Conservation (phyloP, 148 eudicot species). For the Chenopodium formosanum region DNA sequence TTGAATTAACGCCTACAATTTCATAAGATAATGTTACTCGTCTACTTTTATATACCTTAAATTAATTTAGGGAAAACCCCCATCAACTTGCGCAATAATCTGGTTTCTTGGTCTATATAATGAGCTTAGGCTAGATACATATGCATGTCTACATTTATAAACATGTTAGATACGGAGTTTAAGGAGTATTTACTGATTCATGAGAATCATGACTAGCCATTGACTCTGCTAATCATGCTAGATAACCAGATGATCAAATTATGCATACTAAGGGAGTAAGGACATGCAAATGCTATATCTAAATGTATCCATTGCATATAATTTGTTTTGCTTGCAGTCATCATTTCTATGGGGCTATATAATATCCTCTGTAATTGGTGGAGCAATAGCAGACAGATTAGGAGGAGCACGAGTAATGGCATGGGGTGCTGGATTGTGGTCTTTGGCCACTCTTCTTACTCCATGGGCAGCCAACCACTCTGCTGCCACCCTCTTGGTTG, state of each 20-base stretch:
- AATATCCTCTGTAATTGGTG: conserved; percentile 82
- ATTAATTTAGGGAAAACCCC: too few relatives aligned
- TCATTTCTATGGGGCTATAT: conserved; percentile 98
- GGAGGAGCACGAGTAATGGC: conserved; percentile 85
- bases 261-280: neutral
- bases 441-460: conserved; percentile 81
- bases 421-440: conserved; percentile 93
- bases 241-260: neutral
- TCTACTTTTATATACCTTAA: too few relatives aligned
- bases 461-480: conserved; percentile 95
- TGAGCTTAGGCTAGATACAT: neutral
- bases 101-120: too few relatives aligned
- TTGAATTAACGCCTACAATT: too few relatives aligned
- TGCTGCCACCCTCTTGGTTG: conserved; percentile 55
- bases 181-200: neutral
- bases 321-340: conserved; percentile 45
- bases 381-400: conserved; percentile 89
- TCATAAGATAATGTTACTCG: too few relatives aligned
- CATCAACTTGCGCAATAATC: too few relatives aligned
- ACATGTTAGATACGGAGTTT: neutral
- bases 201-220: neutral
- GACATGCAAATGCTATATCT: neutral
- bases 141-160: neutral
- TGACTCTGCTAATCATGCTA: neutral
- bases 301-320: neutral